phyloP scores from a whole-genome alignment of 768 basidiomycete species.

The Hericium erinaceus region DNA sequence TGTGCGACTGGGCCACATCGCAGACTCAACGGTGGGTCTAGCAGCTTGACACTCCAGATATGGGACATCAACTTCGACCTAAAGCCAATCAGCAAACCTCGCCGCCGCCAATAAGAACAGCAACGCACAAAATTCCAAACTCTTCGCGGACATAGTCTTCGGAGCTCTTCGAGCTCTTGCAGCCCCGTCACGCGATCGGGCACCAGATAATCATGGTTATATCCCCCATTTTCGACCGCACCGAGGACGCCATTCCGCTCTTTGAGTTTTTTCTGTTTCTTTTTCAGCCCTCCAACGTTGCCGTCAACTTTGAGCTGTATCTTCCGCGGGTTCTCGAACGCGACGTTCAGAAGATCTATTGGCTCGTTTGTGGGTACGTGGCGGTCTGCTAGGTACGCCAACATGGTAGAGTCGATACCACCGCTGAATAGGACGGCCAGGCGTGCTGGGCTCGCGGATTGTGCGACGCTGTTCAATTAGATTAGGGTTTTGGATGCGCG shows the following conservation, averaged over 20 bases:
- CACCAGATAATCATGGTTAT: constrained; percentile 50
- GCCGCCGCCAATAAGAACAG: neutral
- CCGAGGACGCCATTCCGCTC: neutral
- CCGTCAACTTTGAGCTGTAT: constrained; percentile 39
- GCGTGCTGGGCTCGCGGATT: constrained; percentile 23
- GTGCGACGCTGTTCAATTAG: neutral
- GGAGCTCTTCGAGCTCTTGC: constrained; percentile 69
- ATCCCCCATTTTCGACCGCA: neutral
- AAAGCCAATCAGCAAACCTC: constrained; percentile 3
- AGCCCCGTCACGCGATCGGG: constrained; percentile 85
- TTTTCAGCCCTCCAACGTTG: constrained; percentile 35
- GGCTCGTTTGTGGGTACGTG: constrained; percentile 69
- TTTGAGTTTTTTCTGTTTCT: constrained; percentile 31
- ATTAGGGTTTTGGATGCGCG: constrained; percentile 22
- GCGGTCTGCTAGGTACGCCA: constrained; percentile 76
- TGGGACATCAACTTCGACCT: constrained; percentile 83
- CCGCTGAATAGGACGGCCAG: constrained; percentile 91
- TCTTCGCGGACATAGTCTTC: constrained; percentile 64
- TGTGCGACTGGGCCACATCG: constrained; percentile 74
- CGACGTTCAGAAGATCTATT: constrained; percentile 88
- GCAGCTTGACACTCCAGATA: constrained; percentile 67
- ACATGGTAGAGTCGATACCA: constrained; percentile 84
- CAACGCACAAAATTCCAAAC: constrained; percentile 78
- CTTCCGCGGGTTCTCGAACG: constrained; percentile 92
- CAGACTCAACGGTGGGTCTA: constrained; percentile 44